Evolutionary conservation across 768 basidiomycete genomes (phyloP).

Genomic region (Hericium rajendrae): DNA sequence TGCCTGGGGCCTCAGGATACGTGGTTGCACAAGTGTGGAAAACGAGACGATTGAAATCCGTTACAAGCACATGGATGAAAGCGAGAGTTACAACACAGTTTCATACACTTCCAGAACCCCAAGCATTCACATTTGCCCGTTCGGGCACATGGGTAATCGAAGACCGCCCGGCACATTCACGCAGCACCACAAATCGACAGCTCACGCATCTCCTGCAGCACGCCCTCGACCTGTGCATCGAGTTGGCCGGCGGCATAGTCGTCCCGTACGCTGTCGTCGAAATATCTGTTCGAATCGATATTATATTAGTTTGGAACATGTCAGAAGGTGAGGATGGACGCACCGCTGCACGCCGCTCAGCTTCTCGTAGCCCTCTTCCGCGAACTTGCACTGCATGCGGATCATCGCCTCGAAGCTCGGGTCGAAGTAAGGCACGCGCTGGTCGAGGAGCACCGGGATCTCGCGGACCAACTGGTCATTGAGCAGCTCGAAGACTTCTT

Average conservation of each 20-base stretch:
- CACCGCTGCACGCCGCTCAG: slow-evolving; percentile 88
- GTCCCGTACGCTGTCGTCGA: slow-evolving; percentile 81
- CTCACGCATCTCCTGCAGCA: slow-evolving; percentile 95
- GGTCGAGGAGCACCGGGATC: slow-evolving; percentile 85
- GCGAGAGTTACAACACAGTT: no score
- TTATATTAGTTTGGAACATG: background rate
- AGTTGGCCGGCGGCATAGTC: slow-evolving; percentile 96
- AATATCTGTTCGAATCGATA: slow-evolving; percentile 48
- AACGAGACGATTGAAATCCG: no score
- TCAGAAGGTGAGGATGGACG: slow-evolving; percentile 11
- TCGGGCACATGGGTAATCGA: no score
- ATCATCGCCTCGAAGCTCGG: slow-evolving; percentile 99
- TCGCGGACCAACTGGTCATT: slow-evolving; percentile 89
- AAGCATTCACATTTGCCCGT: no score
- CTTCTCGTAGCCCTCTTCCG: slow-evolving; percentile 97
- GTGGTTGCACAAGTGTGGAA: no score
- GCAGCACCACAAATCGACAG: slow-evolving; percentile 80
- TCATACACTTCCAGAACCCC: no score
- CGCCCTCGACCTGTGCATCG: slow-evolving; percentile 94
- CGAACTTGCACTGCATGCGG: slow-evolving; percentile 94
- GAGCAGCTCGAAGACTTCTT: slow-evolving; percentile 87
- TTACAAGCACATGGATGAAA: no score
- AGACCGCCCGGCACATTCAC: no score
- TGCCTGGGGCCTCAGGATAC: no score
- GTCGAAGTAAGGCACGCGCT: slow-evolving; percentile 96